phyloP scores from a whole-genome alignment of 345 rosid species.

The Corchorus olitorius region DNA sequence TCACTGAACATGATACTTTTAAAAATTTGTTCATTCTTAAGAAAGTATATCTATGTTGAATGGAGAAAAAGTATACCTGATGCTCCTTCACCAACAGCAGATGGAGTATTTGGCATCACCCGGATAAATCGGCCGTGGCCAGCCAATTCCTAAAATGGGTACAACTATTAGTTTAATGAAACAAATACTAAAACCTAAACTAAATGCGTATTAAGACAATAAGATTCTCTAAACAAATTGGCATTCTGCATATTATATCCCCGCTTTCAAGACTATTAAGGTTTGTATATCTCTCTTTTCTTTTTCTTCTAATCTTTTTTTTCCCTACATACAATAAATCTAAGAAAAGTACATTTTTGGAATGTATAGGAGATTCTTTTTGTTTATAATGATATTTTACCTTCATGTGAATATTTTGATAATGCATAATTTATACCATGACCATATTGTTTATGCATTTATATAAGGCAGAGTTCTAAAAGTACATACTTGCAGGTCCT shows the following conservation, averaged over 20 bases:
- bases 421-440: neutral
- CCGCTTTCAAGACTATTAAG: neutral
- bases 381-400: neutral
- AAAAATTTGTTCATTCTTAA: neutral
- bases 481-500: slow-evolving; percentile 73
- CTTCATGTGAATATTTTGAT: neutral
- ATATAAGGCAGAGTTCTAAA: slow-evolving; percentile 1
- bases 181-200: neutral
- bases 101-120: slow-evolving; percentile 93
- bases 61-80: slow-evolving; percentile 44
- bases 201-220: slow-evolving; percentile 2
- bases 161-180: neutral
- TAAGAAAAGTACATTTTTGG: neutral
- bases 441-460: neutral
- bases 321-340: neutral
- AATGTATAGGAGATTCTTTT: neutral
- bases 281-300: neutral
- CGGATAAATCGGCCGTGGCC: slow-evolving; percentile 76
- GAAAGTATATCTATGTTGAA: neutral
- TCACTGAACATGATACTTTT: neutral
- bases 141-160: slow-evolving; percentile 70
- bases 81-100: slow-evolving; percentile 89
- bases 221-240: slow-evolving; percentile 5
- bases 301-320: neutral
- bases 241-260: neutral